Base-by-base conservation (phyloP, 2,329 filamentous ascomycete species). In the Aspergillus hiratsukae region DNA sequence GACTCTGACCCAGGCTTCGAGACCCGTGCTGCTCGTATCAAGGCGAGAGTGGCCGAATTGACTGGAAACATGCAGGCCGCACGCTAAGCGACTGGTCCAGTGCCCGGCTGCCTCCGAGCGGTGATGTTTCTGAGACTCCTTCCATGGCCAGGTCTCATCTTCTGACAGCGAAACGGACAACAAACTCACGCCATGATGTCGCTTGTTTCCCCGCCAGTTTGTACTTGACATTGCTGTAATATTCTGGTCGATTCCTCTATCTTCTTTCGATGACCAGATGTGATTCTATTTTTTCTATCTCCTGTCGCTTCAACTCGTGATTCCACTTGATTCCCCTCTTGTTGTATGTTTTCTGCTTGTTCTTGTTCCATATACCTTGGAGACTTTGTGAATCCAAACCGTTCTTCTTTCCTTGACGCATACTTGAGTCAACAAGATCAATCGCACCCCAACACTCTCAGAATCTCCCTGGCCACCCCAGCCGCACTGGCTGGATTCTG, bases 11-110 rank as follows among this genome's bases (percentile, higher is more conserved):
- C 64, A 95, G 91, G 92, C 37, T 97, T 97, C 68, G 94, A 99
- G 75, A 92, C 91, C 50, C 90, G 94, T 63, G 94, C 97, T 58
- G 94, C 94, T 50, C 89, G 94, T 61, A 99, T 99, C 82, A 97
- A 97, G 78, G 94, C 94, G 58, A 88, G 94, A 60, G 94, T 99
- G 57, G 94, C 94, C 52, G 91, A 97, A 73, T 78, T 99, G 66
- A 99, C 94, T 1, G 88, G 88, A 66, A 90, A 89, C 73, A 90
- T 90, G 83, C 89, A 93, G 68, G 79, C 67, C 29, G 64, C 66
- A 11, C 63, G 64, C 40, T 69, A 60, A 65, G 27, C 51, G 54
- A 27, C 53, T 27, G 53, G 35, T 45, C 31, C 40, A 23, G 31
- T 28, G 19, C 48, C 29, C 49, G 25, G 48, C 43, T 49, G 14